phyloP scores from a whole-genome alignment of 2,329 filamentous ascomycete genomes.

The Juglanconis sp. region DNA sequence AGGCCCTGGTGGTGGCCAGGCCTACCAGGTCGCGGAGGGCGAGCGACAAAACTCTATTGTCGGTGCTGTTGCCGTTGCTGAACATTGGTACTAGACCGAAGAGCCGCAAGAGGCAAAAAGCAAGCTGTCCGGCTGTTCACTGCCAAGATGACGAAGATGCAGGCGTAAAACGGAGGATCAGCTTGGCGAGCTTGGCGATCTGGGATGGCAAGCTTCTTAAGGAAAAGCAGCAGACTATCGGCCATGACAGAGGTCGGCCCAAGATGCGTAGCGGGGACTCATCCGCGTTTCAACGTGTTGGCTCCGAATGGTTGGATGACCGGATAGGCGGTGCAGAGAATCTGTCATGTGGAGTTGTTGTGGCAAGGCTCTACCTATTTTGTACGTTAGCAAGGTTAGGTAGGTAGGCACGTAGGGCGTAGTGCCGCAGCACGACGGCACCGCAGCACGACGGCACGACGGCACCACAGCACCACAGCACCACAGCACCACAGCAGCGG shows the following conservation, averaged over 20 bases:
- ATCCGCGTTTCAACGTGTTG: no score
- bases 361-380: no score
- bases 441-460: no score
- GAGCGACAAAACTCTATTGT: no score
- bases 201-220: conserved; percentile 8
- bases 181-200: conserved; percentile 9
- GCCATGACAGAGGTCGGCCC: background rate
- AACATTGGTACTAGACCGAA: background rate
- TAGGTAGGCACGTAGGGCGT: no score
- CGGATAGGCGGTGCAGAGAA: no score
- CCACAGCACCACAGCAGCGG: no score
- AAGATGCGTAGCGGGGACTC: background rate
- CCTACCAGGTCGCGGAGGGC: background rate
- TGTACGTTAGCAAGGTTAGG: no score
- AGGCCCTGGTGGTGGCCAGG: background rate
- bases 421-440: no score
- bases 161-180: conserved; percentile 2
- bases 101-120: background rate
- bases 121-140: background rate
- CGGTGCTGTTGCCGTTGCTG: background rate
- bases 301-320: no score
- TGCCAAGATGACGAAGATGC: background rate
- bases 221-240: background rate
- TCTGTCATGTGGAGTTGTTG: no score
- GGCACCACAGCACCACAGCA: no score